phyloP scores from a whole-genome alignment of 495 filamentous ascomycete genomes.

The Baudoinia panamericana region DNA sequence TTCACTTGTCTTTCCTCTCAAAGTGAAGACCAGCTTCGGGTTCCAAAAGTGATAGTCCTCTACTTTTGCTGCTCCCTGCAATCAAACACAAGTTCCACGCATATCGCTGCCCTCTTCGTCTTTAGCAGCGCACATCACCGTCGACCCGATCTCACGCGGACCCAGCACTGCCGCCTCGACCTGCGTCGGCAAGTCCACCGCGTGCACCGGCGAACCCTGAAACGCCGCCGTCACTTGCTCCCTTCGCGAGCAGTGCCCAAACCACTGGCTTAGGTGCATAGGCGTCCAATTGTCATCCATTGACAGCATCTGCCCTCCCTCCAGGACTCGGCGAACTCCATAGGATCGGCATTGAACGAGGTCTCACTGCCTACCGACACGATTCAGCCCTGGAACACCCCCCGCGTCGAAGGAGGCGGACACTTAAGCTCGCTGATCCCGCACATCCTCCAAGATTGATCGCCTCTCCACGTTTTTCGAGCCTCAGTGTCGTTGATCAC shows the following conservation, averaged over 20 bases:
- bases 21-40: neutral
- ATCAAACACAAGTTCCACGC: conserved; percentile 3
- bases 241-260: neutral
- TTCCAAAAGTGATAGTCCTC: no score
- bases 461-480: conserved; percentile 11
- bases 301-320: neutral
- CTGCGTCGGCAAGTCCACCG: conserved; percentile 1
- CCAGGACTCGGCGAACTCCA: neutral
- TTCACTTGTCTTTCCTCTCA: conserved; percentile 1
- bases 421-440: conserved; percentile 22
- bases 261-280: conserved; percentile 11
- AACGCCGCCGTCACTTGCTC: neutral
- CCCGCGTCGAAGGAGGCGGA: neutral
- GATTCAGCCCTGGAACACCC: no score
- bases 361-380: no score
- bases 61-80: neutral
- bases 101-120: conserved; percentile 8
- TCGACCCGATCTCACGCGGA: neutral
- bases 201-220: neutral
- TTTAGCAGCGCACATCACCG: conserved; percentile 2
- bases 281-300: neutral
- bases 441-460: conserved; percentile 12
- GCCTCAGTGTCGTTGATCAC: conserved; percentile 4
- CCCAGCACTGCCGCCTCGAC: conserved; percentile 8
- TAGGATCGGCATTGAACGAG: neutral